These are phyloP conservation scores for Haematococcus sp. DNA, from an alignment of 139 green algal species.

Conservation along the genomic window DNA sequence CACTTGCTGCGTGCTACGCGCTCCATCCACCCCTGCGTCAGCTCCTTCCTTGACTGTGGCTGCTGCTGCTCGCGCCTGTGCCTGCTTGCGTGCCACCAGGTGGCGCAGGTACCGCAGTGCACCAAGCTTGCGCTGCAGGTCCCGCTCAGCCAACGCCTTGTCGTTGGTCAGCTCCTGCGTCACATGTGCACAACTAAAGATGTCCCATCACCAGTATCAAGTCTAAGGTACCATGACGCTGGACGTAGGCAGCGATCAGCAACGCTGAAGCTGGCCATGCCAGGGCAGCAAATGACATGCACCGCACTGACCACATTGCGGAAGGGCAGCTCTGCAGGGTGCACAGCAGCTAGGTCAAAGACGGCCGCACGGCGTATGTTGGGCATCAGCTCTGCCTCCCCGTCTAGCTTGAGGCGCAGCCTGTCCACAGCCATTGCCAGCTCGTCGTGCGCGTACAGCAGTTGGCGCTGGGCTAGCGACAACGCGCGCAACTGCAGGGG, in stretches of 20 bases:
- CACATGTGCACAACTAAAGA: too few relatives aligned
- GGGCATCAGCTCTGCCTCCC: conserved; percentile 24
- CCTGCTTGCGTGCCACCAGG: conserved; percentile 20
- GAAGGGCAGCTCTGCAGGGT: background rate
- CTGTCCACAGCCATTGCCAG: conserved; percentile 78
- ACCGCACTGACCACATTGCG: background rate
- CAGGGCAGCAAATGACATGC: background rate
- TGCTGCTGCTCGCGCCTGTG: conserved; percentile 2
- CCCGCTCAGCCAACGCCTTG: conserved; percentile 46
- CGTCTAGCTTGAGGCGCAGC: conserved; percentile 47
- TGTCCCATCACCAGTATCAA: too few relatives aligned
- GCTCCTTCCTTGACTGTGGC: conserved; percentile 8
- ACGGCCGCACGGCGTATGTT: too few relatives aligned
- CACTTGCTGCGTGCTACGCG: too few relatives aligned
- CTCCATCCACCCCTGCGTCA: background rate
- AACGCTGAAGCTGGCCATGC: too few relatives aligned
- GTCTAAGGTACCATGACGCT: too few relatives aligned
- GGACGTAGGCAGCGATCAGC: too few relatives aligned
- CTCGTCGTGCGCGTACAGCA: conserved; percentile 86
- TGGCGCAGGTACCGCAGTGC: conserved; percentile 79
- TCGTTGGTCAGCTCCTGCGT: conserved; percentile 62
- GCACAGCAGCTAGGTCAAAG: too few relatives aligned
- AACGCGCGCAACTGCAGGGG: conserved; percentile 46
- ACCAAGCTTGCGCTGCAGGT: conserved; percentile 55
- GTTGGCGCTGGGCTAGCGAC: conserved; percentile 56